phyloP scores from a whole-genome alignment of 257 asterid species.

The Solanum piurae region DNA sequence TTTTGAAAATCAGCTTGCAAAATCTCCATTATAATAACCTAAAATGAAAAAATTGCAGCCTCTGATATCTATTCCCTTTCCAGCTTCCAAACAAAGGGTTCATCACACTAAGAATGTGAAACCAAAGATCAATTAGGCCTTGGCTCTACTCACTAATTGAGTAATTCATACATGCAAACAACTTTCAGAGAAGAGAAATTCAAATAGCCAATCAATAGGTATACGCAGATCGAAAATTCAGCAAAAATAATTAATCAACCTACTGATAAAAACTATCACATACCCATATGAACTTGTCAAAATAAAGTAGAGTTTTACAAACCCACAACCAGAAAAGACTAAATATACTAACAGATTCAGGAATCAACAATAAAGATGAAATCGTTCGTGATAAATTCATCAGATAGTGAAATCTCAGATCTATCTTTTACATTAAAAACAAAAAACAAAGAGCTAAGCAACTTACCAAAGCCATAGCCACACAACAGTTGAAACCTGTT shows the following conservation, averaged over 20 bases:
- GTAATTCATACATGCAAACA: neutral
- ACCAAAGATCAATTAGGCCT: neutral
- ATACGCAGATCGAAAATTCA: neutral
- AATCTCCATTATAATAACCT: neutral
- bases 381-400: neutral
- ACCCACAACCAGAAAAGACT: neutral
- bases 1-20: neutral
- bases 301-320: neutral
- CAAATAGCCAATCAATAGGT: neutral
- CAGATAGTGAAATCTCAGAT: neutral
- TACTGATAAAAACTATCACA: neutral
- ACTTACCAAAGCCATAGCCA: slow-evolving; percentile 72
- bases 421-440: neutral
- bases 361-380: neutral
- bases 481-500: slow-evolving; percentile 14
- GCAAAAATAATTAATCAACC: neutral
- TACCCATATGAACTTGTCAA: neutral
- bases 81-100: neutral
- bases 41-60: neutral
- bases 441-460: neutral
- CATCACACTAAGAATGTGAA: neutral
- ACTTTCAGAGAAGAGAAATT: neutral
- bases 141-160: neutral
- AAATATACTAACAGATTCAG: neutral
- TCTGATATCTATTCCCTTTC: neutral